Percentiles rank a stretch among this genome's conserved stretches.
phyloP scores from a whole-genome alignment of 768 basidiomycete genomes.

The Podaxis carcinomalis region DNA sequence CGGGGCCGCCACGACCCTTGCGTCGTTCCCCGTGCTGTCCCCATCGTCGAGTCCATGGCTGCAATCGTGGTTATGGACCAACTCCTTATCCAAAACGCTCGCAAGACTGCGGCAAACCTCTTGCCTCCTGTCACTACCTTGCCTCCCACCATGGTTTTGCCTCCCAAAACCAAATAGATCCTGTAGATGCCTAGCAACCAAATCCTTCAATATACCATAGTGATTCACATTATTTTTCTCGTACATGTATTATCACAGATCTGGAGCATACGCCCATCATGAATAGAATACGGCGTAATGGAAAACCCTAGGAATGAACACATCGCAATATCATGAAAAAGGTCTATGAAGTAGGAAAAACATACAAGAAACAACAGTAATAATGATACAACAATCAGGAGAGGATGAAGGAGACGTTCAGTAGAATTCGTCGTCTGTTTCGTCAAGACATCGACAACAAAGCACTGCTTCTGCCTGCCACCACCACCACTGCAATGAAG shows the following conservation, averaged over 20 bases:
- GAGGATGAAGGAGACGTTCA: background rate
- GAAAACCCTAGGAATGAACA: background rate
- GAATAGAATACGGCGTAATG: constrained; percentile 1
- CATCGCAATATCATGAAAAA: background rate
- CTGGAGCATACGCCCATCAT: background rate
- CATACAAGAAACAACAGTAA: background rate
- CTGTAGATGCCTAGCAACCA: constrained; percentile 12
- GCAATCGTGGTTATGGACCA: constrained; percentile 94
- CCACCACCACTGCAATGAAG: constrained; percentile 72
- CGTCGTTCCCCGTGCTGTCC: constrained; percentile 94
- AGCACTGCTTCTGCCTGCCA: constrained; percentile 65
- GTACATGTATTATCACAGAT: background rate
- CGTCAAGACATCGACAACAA: constrained; percentile 59
- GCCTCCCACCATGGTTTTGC: constrained; percentile 85
- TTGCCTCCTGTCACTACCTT: constrained; percentile 61
- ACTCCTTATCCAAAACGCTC: constrained; percentile 84
- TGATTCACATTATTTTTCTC: background rate
- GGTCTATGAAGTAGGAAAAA: background rate
- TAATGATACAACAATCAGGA: background rate
- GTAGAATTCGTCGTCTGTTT: constrained; percentile 40
- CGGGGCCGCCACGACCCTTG: constrained; percentile 76
- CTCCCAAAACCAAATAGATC: constrained; percentile 31
- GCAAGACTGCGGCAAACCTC: constrained; percentile 65
- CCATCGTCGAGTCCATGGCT: constrained; percentile 98
- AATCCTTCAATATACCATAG: background rate